Evolutionary conservation across 805 yeast species (phyloP), one percentile per base, ranked within the genome.

Genomic region (Ogataea paraovalis): DNA sequence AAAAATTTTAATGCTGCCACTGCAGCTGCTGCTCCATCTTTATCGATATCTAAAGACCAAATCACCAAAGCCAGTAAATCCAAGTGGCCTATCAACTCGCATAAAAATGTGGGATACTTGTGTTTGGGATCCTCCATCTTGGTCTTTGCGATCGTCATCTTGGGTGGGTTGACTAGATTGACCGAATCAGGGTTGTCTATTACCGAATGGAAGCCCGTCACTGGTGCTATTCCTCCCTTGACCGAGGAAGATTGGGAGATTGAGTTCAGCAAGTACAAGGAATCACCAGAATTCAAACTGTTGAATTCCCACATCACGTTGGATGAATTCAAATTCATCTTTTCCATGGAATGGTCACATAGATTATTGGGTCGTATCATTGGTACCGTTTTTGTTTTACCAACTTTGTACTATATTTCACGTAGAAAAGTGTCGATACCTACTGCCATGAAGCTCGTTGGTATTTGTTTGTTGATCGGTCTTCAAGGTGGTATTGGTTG

Each of bases 141-240:
- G 14, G 96, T 94, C 1, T 94, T 94, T 66, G 97, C 96, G 32
- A 94, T 94, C 51, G 98, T 94, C 14, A 83, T 94, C n/a, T 73
- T 94, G 4, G 99, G 99, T 41, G 99, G 99, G 0, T 74, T 94
- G 41, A 94, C 99, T 0, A 78, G 99, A 59, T 74, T 94, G 40
- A 94, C 99, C 0, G 99, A 94, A 62, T 87, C 96, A 0, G 99
- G 99, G 0, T 73, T 94, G 41, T 86, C 96, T 42, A 94, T 94
- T 64, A 94, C 98, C 1, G 99, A 94, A 63, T 94, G 99, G 99
- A 88, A 83, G 65, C 99, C 99, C 1, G 90, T 94, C 23, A 89
- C 99, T 0, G 99, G 99, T 41, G 71, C 95, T 1, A 67, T 94
- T 13, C 99, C 99, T 2, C 99, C 99, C 0, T 62, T 86, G 59